Evolutionary conservation across 768 basidiomycete species (phyloP).

Genomic region (Mycena metata): DNA sequence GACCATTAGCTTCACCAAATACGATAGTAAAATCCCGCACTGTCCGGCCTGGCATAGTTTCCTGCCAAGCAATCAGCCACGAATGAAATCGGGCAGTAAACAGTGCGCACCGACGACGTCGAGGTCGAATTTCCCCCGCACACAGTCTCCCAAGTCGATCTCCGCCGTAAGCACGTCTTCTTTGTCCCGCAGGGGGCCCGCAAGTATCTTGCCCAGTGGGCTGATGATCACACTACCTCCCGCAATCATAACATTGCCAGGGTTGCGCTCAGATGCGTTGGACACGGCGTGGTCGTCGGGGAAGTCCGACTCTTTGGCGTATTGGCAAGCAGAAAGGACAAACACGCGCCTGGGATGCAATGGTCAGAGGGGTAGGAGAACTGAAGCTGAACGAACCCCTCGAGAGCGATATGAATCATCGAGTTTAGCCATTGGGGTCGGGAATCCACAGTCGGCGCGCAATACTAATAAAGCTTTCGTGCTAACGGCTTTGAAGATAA

Average conservation of each 20-base stretch:
- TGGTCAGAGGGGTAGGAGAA: background rate
- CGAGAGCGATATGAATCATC: constrained; percentile 75
- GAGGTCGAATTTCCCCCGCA: constrained; percentile 72
- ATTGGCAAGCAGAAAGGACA: constrained; percentile 75
- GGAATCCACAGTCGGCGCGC: constrained; percentile 75
- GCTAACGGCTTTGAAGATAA: constrained; percentile 57
- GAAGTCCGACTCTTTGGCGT: constrained; percentile 66
- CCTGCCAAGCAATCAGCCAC: constrained; percentile 46
- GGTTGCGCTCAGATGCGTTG: constrained; percentile 51
- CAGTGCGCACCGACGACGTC: constrained; percentile 54
- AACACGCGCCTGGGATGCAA: constrained; percentile 60
- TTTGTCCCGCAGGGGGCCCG: constrained; percentile 66
- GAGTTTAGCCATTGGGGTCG: constrained; percentile 68
- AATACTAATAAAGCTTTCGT: constrained; percentile 75
- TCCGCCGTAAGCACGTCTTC: constrained; percentile 71
- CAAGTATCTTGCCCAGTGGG: constrained; percentile 69
- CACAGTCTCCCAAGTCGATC: constrained; percentile 69
- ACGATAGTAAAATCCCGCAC: constrained; percentile 50
- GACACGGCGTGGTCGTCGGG: constrained; percentile 61
- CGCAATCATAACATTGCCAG: constrained; percentile 68
- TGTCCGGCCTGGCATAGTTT: constrained; percentile 71
- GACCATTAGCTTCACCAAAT: background rate
- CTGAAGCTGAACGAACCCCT: constrained; percentile 53
- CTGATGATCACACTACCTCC: constrained; percentile 74
- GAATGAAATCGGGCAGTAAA: background rate